A percentile compares a stretch with the other conserved stretches of the same genome.
Conservation (phyloP, 345 rosid species). For the Barbarea vulgaris region DNA sequence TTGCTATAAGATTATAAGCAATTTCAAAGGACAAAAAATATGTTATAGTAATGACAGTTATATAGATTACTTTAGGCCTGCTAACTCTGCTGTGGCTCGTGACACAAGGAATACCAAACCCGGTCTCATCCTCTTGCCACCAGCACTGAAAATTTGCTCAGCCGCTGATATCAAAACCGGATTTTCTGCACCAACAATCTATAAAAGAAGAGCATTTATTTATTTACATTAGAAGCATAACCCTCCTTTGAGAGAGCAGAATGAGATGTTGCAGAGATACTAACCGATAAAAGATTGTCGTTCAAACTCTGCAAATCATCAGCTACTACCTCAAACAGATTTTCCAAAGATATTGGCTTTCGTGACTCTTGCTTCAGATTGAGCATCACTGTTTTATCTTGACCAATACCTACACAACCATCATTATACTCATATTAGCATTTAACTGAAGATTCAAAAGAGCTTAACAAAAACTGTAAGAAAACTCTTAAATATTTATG, state of each 20-base stretch:
- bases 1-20: background rate
- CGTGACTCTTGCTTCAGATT: slow-evolving; percentile 57
- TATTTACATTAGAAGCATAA: slow-evolving; percentile 21
- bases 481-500: background rate
- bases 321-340: slow-evolving; percentile 76
- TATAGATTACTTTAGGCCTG: slow-evolving; percentile 59
- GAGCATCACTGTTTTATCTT: slow-evolving; percentile 52
- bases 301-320: slow-evolving; percentile 81
- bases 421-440: slow-evolving; percentile 26
- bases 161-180: slow-evolving; percentile 96
- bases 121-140: slow-evolving; percentile 98
- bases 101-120: slow-evolving; percentile 94
- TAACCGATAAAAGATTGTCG: slow-evolving; percentile 85
- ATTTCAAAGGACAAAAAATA: background rate
- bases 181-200: slow-evolving; percentile 98
- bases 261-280: slow-evolving; percentile 32
- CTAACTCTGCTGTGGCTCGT: slow-evolving; percentile 85
- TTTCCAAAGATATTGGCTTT: slow-evolving; percentile 57
- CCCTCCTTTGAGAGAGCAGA: background rate
- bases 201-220: slow-evolving; percentile 41
- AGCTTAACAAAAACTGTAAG: background rate
- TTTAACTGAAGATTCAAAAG: background rate
- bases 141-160: slow-evolving; percentile 95
- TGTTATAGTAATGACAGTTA: background rate
- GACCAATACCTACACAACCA: slow-evolving; percentile 47